Base-by-base conservation (phyloP, 2,329 filamentous ascomycete species). In the Epichloe hybrida region DNA sequence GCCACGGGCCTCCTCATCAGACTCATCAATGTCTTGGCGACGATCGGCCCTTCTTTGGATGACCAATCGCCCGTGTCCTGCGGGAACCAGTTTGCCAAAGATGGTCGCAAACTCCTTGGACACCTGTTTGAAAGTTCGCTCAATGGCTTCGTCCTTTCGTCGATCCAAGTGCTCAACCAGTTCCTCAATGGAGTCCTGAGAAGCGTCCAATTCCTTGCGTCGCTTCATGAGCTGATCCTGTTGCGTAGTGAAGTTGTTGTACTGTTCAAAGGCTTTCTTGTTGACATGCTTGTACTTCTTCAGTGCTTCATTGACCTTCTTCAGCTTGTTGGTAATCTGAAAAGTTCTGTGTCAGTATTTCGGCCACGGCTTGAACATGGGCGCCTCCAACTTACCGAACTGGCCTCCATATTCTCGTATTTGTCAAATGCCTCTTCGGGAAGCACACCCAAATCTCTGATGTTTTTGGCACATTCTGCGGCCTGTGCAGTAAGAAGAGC, bases 261-360 rank as follows among this genome's bases (percentile, higher is more conserved):
- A 98, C 66, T 98, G 93, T 69, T 98, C 94, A 64, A 97, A 95
- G 0, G 93, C 93, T 71, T 98, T 97, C 72, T 97, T 98, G 78
- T 98, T 98, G 70, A 98, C 90, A 61, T 96, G 88, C 50, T 89
- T 88, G 71, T 93, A 97, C 65, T 96, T 95, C 71, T 97, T 97
- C 50, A 97, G 75, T 0, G 86, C 83, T 59, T 95, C 88, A 56
- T 95, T 94, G 61, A 91, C 88, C 62, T 90, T 94, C 69, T 93
- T 89, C 23, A 97, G 79, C 51, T 84, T 83, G 39, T 71, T 72
- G n/a, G 73, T 72, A 53, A 80, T 79, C 74, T 80, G 54, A 4
- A 11, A 7, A 40, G 35, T 39, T 7, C 23, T 20, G 15, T 40
- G 51, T n/a, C 3, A 47, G 64, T 52, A 56, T 61, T 34, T 4